A percentile compares a stretch with the other conserved stretches of the same genome.
Conservation (phyloP, 2,329 filamentous ascomycete genomes). For the Sarocladium strictum region DNA sequence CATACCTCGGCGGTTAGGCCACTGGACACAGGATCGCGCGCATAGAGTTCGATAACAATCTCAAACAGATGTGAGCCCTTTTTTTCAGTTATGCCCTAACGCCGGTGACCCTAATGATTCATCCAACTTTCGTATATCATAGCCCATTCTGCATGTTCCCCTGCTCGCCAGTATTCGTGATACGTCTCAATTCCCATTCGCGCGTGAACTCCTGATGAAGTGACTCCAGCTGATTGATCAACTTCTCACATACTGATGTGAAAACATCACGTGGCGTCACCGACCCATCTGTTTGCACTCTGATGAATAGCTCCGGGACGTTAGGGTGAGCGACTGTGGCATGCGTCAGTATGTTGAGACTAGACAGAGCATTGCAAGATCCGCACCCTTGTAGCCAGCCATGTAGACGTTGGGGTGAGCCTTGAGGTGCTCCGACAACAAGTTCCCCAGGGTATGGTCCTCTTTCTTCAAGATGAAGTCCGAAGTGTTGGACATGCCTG, state of each 20-base stretch:
- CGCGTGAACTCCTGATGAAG: conserved; percentile 86
- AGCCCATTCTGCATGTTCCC: conserved; percentile 35
- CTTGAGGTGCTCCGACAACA: conserved; percentile 80
- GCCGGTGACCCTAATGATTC: not conserved
- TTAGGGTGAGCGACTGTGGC: conserved; percentile 49
- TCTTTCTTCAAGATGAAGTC: conserved; percentile 96
- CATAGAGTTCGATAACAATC: not conserved
- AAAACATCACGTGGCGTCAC: conserved; percentile 87
- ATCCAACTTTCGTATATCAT: not conserved
- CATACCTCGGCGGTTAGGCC: not conserved
- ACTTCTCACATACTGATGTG: conserved; percentile 70
- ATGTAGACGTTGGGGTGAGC: conserved; percentile 80
- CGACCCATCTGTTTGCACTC: conserved; percentile 85
- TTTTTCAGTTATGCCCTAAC: not conserved
- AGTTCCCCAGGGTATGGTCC: conserved; percentile 90
- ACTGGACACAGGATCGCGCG: not conserved
- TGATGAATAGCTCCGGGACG: conserved; percentile 59
- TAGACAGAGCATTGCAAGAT: conserved; percentile 8
- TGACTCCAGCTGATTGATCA: conserved; percentile 74
- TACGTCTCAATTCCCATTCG: conserved; percentile 84
- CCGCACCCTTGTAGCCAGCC: conserved; percentile 80
- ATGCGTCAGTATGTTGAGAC: not conserved
- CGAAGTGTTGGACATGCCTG: conserved; percentile 87
- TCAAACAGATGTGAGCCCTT: not conserved
- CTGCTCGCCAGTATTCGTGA: conserved; percentile 63